Evolutionary conservation across 106 monocot species (phyloP).

Genomic region (Platanthera guangdongensis): DNA sequence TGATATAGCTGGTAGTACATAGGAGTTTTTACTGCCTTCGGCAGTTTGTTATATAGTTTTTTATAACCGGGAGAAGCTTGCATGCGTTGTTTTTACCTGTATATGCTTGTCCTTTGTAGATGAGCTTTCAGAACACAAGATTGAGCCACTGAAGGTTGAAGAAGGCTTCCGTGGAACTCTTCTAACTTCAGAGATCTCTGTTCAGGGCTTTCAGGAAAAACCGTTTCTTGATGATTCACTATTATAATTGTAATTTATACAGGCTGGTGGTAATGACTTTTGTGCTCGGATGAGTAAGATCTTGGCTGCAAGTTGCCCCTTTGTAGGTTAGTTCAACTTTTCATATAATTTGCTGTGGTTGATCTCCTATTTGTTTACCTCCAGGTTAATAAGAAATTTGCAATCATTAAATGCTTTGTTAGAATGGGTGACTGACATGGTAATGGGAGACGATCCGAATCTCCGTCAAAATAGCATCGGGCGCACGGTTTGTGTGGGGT

Average conservation of each 20-base stretch:
- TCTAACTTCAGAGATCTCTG: conserved; percentile 44
- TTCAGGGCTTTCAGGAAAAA: conserved; percentile 27
- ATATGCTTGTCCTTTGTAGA: conserved; percentile 30
- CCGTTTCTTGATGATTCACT: background rate
- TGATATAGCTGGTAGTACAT: conserved; percentile 75
- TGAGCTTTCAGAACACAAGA: conserved; percentile 73
- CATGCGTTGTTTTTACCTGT: background rate
- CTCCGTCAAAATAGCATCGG: no score
- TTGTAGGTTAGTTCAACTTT: conserved; percentile 3
- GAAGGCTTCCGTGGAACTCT: conserved; percentile 98
- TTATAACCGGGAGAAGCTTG: background rate
- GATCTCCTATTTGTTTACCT: conserved; percentile 7
- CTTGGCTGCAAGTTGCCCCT: background rate
- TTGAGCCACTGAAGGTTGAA: conserved; percentile 33
- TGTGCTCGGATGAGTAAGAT: background rate
- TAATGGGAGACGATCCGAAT: no score
- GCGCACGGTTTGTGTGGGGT: no score
- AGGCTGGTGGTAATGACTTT: background rate
- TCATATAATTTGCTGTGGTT: background rate
- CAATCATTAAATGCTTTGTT: background rate
- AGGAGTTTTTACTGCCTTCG: background rate
- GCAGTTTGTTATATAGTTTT: background rate
- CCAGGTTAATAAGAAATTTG: background rate
- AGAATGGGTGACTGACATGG: no score
- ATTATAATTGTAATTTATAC: background rate